Evolutionary conservation across 371 early-diverging fungal species (phyloP).

Genomic region (Batkoa obscura): DNA sequence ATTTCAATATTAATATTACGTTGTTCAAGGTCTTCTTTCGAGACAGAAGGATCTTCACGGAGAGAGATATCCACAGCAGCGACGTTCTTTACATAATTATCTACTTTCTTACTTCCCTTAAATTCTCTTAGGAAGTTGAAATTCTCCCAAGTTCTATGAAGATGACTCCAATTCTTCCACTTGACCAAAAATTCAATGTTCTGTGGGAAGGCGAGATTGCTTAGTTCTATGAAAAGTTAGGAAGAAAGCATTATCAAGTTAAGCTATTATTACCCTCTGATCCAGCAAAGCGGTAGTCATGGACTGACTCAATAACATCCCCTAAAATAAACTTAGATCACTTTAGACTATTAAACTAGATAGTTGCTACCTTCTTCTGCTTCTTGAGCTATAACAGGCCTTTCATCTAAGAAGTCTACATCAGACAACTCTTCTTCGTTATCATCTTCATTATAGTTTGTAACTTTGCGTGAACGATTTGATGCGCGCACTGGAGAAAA

Average conservation of each 20-base stretch:
- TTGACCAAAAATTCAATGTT: conserved; percentile 75
- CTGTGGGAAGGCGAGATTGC: not conserved
- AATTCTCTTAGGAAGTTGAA: conserved; percentile 34
- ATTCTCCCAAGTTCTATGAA: conserved; percentile 83
- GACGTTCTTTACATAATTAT: conserved; percentile 58
- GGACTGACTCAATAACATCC: conserved; percentile 39
- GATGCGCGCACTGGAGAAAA: not conserved
- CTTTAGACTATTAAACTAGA: too few species aligned
- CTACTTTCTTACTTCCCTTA: conserved; percentile 79
- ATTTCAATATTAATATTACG: conserved; percentile 63
- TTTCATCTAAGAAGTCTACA: not conserved
- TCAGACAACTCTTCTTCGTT: not conserved
- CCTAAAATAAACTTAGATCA: conserved; percentile 9
- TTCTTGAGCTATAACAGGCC: not conserved
- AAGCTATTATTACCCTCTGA: not conserved
- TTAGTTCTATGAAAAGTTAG: not conserved
- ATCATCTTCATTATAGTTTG: conserved; percentile 5
- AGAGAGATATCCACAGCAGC: conserved; percentile 38
- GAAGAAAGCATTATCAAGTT: too few species aligned
- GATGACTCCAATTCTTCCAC: conserved; percentile 81
- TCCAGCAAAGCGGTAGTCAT: conserved; percentile 25
- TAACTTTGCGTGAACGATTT: not conserved
- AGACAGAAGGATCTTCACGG: conserved; percentile 42
- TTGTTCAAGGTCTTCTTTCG: conserved; percentile 74
- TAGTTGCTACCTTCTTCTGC: conserved; percentile 10